Evolutionary conservation across 208 protist species (phyloP), one percentile per base, ranked within the genome.

Genomic region (Crithidia expoeki): DNA sequence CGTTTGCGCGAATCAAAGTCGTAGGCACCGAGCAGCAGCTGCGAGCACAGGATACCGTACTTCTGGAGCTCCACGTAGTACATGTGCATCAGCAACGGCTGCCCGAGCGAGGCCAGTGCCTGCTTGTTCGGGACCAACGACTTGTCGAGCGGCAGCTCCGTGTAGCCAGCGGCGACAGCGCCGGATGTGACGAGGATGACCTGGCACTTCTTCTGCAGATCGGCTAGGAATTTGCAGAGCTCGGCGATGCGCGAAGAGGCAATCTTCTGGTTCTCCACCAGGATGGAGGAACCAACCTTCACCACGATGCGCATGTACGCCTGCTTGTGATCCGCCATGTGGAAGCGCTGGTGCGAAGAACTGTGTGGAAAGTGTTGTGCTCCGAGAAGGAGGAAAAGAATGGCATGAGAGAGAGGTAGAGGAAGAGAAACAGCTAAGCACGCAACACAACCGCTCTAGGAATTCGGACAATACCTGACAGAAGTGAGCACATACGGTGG

Each of bases 131-230:
- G 60, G 42, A 68, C 60, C 40, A 55, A 62, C 0, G 69, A 68
- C 59, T 36, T 77, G 32, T 88, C 72, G 19, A 96, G 58, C 21
- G 86, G 83, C 28, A 83, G 74, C 61, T 83, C 80, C 17, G 77
- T 79, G 60, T 81, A 59, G 25, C 90, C 90, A n/a, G 85, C 74
- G 42, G 76, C 88, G 5, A 90, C 85, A 0, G 87, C 79, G 42
- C 89, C 88, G 53, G 79, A 88, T 27, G 85, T 87, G 46, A 96
- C 92, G 28, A 96, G 67, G 44, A 94, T 77, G 3, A 96, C 82
- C 56, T 93, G 72, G 52, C 92, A 85, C 38, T 75, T 86, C 1
- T 76, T 33, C 12, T 58, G 64, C 4, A 94, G 67, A 21, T 72
- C 72, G 19, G 71, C 64, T 33, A 96, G 71, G 53, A 92, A 79